Evolutionary conservation across 2,329 filamentous ascomycete genomes (phyloP).

Genomic region (Basipetospora chlamydospora): DNA sequence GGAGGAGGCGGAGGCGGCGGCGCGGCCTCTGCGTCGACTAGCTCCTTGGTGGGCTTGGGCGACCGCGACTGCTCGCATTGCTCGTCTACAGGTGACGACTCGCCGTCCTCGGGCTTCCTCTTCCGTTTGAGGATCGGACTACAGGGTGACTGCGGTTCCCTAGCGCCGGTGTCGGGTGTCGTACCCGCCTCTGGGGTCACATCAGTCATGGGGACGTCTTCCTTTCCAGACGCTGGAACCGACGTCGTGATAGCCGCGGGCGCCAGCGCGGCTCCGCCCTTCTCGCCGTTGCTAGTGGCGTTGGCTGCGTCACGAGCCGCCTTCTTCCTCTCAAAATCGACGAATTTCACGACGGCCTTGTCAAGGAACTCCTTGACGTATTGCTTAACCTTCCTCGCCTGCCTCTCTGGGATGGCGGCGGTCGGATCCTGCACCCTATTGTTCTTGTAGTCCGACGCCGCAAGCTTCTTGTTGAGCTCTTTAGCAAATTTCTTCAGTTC

Average conservation of each 20-base stretch:
- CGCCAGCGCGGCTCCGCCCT: conserved; percentile 10
- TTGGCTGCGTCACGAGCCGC: conserved; percentile 19
- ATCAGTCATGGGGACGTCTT: conserved; percentile 12
- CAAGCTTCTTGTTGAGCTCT: conserved; percentile 72
- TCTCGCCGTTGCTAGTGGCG: conserved; percentile 22
- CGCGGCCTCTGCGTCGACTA: conserved; percentile 22
- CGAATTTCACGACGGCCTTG: conserved; percentile 66
- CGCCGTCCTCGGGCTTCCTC: conserved; percentile 30
- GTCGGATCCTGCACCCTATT: conserved; percentile 73
- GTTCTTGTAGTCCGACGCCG: conserved; percentile 83
- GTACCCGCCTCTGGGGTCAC: background rate
- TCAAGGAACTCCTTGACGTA: conserved; percentile 79
- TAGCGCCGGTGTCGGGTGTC: conserved; percentile 9
- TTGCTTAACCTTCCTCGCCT: conserved; percentile 67
- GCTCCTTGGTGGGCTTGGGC: conserved; percentile 36
- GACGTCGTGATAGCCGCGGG: too few species aligned
- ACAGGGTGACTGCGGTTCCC: conserved; percentile 15
- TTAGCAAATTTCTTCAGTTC: conserved; percentile 48
- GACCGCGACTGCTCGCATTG: background rate
- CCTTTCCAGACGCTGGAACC: too few species aligned
- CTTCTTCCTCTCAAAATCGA: conserved; percentile 40
- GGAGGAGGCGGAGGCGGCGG: conserved; percentile 35
- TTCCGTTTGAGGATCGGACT: conserved; percentile 42
- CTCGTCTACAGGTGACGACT: conserved; percentile 3
- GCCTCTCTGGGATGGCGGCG: conserved; percentile 53